These are phyloP conservation scores for Dothistroma pini DNA, from an alignment of 2,329 filamentous ascomycete species.

Conservation along the genomic window DNA sequence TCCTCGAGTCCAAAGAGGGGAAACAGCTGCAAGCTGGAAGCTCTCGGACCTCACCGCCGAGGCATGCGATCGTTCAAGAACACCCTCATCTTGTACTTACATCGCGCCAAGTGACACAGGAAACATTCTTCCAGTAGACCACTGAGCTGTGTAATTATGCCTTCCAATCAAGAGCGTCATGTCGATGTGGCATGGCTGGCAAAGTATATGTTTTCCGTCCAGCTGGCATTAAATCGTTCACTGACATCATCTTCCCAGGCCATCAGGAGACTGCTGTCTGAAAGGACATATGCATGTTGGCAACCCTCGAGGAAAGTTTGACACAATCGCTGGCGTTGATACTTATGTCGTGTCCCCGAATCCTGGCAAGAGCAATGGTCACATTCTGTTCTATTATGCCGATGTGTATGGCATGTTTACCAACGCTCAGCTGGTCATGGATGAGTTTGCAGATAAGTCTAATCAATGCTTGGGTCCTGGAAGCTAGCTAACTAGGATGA, in stretches of 20 bases:
- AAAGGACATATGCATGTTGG: conserved; percentile 24
- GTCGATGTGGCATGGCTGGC: conserved; percentile 18
- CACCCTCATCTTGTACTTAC: neutral
- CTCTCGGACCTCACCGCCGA: neutral
- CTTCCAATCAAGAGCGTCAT: conserved; percentile 7
- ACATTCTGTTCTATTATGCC: conserved; percentile 24
- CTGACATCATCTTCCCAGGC: conserved; percentile 7
- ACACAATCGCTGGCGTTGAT: conserved; percentile 20
- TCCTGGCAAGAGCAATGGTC: conserved; percentile 17
- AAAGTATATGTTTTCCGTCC: conserved; percentile 6
- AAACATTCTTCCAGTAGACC: too few relatives aligned
- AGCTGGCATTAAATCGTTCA: neutral
- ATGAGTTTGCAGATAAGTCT: conserved; percentile 19
- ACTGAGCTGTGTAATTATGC: conserved; percentile 1
- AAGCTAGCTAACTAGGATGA: neutral
- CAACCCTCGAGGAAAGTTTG: conserved; percentile 18
- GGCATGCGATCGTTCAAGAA: neutral
- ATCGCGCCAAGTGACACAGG: neutral
- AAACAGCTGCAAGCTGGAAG: conserved; percentile 3
- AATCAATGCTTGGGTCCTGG: neutral
- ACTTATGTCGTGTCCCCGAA: conserved; percentile 22
- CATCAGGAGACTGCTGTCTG: conserved; percentile 23
- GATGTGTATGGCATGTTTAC: conserved; percentile 26
- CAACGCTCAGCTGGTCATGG: conserved; percentile 24
- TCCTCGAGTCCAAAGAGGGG: neutral